Evolutionary conservation across 176 grass and related monocot species (phyloP).

Genomic region (Juncus effusus): DNA sequence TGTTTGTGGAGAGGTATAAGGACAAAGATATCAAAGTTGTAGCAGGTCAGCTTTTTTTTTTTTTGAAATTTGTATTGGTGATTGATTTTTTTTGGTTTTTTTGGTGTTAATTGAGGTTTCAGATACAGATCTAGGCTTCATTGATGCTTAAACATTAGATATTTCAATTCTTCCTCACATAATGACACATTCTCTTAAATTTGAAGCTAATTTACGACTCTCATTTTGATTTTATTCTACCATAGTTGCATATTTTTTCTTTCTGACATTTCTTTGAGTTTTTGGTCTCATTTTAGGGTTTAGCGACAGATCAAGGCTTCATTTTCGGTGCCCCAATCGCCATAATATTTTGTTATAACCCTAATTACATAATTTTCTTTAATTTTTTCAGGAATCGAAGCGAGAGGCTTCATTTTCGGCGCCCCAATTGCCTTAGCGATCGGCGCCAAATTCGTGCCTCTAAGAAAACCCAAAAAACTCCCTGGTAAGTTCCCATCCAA

Average conservation of each 20-base stretch:
- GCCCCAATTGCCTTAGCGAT: constrained; percentile 91
- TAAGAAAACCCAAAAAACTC: constrained; percentile 94
- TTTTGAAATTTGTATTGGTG: not conserved
- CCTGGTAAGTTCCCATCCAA: constrained; percentile 49
- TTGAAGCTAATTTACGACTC: too few species aligned
- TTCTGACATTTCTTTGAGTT: too few species aligned
- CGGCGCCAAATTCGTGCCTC: constrained; percentile 91
- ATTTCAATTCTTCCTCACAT: too few species aligned
- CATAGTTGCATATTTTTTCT: too few species aligned
- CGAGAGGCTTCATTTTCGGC: constrained; percentile 97
- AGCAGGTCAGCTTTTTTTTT: constrained; percentile 48
- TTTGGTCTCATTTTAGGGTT: too few species aligned
- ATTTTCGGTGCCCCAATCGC: too few species aligned
- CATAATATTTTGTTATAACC: too few species aligned
- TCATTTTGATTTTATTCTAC: too few species aligned
- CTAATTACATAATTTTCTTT: too few species aligned
- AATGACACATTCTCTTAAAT: too few species aligned
- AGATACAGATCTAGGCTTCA: too few species aligned
- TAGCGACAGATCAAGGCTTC: too few species aligned
- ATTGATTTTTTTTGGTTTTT: not conserved
- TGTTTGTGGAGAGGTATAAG: constrained; percentile 90
- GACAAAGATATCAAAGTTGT: constrained; percentile 68
- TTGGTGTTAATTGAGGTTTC: not conserved
- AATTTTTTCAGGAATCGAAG: constrained; percentile 70
- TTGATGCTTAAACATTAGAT: not conserved